Percentiles rank a stretch among this genome's conserved stretches.
Conservation (phyloP, 805 yeast species). For the Yarrowia deformans region DNA sequence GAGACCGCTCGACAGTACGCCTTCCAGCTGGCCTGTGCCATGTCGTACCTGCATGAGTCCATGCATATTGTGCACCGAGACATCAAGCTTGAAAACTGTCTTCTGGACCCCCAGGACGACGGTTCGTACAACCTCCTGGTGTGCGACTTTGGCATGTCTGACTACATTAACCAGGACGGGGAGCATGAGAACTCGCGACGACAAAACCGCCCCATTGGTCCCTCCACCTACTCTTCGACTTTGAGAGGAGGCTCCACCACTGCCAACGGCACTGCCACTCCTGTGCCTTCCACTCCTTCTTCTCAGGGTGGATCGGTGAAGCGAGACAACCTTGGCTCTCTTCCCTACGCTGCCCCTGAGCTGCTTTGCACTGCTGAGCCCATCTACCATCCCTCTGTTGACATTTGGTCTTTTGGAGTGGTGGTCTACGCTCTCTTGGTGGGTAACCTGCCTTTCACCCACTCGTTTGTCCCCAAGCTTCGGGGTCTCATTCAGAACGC, state of each 20-base stretch:
- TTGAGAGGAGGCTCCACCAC: constrained; percentile 21
- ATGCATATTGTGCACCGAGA: constrained; percentile 80
- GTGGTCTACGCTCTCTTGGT: constrained; percentile 72
- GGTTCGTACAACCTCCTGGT: constrained; percentile 57
- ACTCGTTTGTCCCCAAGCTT: constrained; percentile 80
- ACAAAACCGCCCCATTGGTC: constrained; percentile 28
- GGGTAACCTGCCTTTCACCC: constrained; percentile 82
- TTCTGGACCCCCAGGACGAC: constrained; percentile 57
- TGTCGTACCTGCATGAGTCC: constrained; percentile 68
- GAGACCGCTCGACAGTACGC: constrained; percentile 52
- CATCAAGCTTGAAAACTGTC: constrained; percentile 79
- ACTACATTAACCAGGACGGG: constrained; percentile 44
- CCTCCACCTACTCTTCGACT: constrained; percentile 27
- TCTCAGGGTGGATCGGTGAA: constrained; percentile 36
- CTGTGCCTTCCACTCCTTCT: constrained; percentile 30
- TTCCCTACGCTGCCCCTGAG: constrained; percentile 94
- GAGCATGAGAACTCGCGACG: constrained; percentile 33
- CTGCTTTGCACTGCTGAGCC: constrained; percentile 65
- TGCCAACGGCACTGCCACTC: constrained; percentile 29
- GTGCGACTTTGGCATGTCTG: constrained; percentile 91
- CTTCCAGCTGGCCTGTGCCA: constrained; percentile 64
- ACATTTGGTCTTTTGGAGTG: constrained; percentile 92
- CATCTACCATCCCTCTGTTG: constrained; percentile 69
- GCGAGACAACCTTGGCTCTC: constrained; percentile 70
- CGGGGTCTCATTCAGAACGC: constrained; percentile 75